Conservation (phyloP, 2,329 filamentous ascomycete species). For the Pyrenochaeta sp. region DNA sequence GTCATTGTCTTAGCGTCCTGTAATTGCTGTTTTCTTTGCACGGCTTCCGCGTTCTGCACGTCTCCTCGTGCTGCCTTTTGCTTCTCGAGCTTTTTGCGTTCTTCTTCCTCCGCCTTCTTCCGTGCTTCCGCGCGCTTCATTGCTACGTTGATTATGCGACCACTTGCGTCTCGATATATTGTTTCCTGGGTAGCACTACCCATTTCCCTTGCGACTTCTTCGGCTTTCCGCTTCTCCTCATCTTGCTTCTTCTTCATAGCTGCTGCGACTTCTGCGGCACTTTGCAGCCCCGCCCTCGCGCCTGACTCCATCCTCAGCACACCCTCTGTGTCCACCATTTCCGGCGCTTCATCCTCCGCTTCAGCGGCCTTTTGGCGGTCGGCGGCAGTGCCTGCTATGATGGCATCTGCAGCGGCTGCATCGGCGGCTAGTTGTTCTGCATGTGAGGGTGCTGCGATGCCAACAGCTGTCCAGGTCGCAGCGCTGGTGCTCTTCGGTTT, state of each 20-base stretch:
- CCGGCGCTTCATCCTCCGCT: conserved; percentile 54
- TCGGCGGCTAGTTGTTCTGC: conserved; percentile 74
- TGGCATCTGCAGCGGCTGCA: conserved; percentile 75
- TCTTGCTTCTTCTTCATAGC: conserved; percentile 69
- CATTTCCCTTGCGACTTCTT: conserved; percentile 48
- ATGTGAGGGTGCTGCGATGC: conserved; percentile 59
- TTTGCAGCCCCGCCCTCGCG: conserved; percentile 86
- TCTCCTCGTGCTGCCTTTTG: conserved; percentile 81
- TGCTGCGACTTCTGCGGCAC: conserved; percentile 73
- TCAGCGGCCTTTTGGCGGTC: conserved; percentile 63
- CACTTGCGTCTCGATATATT: conserved; percentile 93
- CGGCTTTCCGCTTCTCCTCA: conserved; percentile 64
- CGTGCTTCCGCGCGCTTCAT: conserved; percentile 89
- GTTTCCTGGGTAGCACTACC: conserved; percentile 68
- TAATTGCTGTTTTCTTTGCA: conserved; percentile 71
- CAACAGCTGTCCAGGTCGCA: conserved; percentile 74
- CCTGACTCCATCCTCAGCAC: conserved; percentile 82
- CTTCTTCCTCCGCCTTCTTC: conserved; percentile 77
- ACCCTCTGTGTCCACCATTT: conserved; percentile 47
- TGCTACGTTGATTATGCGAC: conserved; percentile 89
- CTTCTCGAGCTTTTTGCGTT: conserved; percentile 69
- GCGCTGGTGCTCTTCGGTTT: conserved; percentile 53
- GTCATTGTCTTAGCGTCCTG: conserved; percentile 84
- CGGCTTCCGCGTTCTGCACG: conserved; percentile 76
- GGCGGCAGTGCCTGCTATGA: conserved; percentile 75